Conservation (phyloP, 2,329 filamentous ascomycete genomes). For the Cladosporium velox region DNA sequence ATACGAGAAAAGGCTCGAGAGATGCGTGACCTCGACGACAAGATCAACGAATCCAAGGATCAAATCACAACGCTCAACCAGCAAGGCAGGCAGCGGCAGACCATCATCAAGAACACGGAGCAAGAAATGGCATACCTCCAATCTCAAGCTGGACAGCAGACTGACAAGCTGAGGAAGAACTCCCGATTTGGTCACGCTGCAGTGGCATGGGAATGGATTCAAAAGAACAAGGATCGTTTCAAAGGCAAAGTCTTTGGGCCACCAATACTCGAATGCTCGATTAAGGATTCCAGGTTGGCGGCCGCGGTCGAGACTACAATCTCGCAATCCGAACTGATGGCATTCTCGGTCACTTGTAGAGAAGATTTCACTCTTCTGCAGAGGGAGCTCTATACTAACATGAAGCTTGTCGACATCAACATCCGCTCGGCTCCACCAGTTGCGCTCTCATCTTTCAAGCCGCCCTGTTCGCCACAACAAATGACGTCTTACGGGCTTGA, state of each 20-base stretch:
- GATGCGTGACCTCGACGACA: conserved; percentile 48
- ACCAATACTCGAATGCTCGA: conserved; percentile 74
- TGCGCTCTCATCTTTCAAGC: conserved; percentile 56
- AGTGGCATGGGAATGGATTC: conserved; percentile 78
- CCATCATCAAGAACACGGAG: conserved; percentile 46
- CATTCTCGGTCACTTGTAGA: conserved; percentile 73
- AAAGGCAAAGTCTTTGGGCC: conserved; percentile 78
- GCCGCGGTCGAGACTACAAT: conserved; percentile 62
- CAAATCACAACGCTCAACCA: conserved; percentile 37
- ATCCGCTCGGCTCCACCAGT: conserved; percentile 64
- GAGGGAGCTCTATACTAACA: conserved; percentile 60
- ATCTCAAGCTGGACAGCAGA: conserved; percentile 73
- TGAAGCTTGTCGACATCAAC: conserved; percentile 69
- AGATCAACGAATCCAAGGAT: conserved; percentile 46
- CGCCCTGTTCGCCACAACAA: conserved; percentile 59
- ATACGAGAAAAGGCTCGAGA: conserved; percentile 61
- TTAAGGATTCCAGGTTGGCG: conserved; percentile 71
- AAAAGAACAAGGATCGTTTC: conserved; percentile 68
- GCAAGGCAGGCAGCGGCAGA: conserved; percentile 40
- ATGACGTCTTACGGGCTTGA: conserved; percentile 67
- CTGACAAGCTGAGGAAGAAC: conserved; percentile 62
- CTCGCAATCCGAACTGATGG: conserved; percentile 54
- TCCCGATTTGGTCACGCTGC: conserved; percentile 61
- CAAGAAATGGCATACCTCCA: conserved; percentile 62
- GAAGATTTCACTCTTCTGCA: conserved; percentile 75